Evolutionary conservation across 768 basidiomycete genomes (phyloP).

Genomic region (Termitomyces sp.): DNA sequence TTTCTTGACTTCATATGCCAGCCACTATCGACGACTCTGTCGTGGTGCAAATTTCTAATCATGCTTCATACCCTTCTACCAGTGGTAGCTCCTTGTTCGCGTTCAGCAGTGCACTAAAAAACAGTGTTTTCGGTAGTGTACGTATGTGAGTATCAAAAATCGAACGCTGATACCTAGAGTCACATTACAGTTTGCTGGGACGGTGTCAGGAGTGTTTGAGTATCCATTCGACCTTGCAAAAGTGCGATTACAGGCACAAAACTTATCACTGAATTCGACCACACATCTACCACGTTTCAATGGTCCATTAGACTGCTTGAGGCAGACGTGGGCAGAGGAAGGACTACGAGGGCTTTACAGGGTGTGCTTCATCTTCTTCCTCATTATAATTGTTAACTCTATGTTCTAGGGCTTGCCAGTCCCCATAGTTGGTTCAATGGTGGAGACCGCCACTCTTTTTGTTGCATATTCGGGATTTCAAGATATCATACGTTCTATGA

Average conservation of each 20-base stretch:
- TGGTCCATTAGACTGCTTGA: conserved; percentile 87
- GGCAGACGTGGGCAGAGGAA: conserved; percentile 75
- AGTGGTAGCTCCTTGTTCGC: conserved; percentile 10
- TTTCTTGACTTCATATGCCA: conserved; percentile 9
- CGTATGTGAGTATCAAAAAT: conserved; percentile 10
- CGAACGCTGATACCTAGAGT: background rate
- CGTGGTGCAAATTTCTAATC: conserved; percentile 1
- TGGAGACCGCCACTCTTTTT: conserved; percentile 89
- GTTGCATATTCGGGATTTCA: conserved; percentile 81
- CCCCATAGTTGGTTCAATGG: conserved; percentile 89
- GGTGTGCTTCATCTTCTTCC: conserved; percentile 38
- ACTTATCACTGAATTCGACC: conserved; percentile 43
- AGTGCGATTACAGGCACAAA: conserved; percentile 86
- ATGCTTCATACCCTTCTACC: background rate
- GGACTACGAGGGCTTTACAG: conserved; percentile 84
- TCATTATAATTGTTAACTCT: background rate
- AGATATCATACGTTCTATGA: conserved; percentile 42
- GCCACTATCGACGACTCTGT: conserved; percentile 11
- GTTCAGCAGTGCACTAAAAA: conserved; percentile 28
- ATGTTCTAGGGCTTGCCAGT: conserved; percentile 81
- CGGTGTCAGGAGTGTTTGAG: conserved; percentile 83
- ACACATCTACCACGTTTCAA: conserved; percentile 51
- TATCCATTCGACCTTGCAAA: conserved; percentile 93
- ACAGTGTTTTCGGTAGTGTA: conserved; percentile 45
- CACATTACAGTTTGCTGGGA: conserved; percentile 59